A percentile compares a stretch with the other conserved stretches of the same genome.
phyloP scores from a whole-genome alignment of 2,329 filamentous ascomycete genomes.

The Curvularia sp. region DNA sequence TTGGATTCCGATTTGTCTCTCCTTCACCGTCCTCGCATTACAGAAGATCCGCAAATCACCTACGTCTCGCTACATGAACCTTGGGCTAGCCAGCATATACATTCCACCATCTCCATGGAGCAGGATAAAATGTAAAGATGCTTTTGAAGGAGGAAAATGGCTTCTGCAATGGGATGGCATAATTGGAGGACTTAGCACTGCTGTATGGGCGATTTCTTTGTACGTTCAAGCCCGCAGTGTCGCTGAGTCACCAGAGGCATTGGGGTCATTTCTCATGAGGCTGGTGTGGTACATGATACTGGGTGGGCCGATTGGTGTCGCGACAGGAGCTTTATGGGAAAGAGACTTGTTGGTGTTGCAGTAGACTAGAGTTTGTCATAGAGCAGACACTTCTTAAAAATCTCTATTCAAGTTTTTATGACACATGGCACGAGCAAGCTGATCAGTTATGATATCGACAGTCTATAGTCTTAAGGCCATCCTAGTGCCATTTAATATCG shows the following conservation, averaged over 20 bases:
- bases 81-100: background rate
- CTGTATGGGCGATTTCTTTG: conserved; percentile 2
- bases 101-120: conserved; percentile 3
- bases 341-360: background rate
- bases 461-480: background rate
- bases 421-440: background rate
- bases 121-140: background rate
- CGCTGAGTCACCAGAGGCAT: background rate
- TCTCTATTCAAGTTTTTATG: background rate
- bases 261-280: background rate
- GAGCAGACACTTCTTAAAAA: background rate
- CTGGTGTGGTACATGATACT: conserved; percentile 1
- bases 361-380: conserved; percentile 18
- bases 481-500: background rate
- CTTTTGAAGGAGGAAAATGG: conserved; percentile 8
- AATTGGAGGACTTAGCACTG: conserved; percentile 1
- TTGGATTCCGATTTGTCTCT: background rate
- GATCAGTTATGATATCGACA: background rate
- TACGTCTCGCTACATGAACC: background rate
- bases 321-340: conserved; percentile 4
- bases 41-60: background rate
- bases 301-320: conserved; percentile 1
- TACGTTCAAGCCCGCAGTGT: background rate
- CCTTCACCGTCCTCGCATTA: background rate
- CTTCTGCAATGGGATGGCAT: conserved; percentile 6